Conservation (phyloP, 768 basidiomycete species). For the Rossbeevera mucosa region DNA sequence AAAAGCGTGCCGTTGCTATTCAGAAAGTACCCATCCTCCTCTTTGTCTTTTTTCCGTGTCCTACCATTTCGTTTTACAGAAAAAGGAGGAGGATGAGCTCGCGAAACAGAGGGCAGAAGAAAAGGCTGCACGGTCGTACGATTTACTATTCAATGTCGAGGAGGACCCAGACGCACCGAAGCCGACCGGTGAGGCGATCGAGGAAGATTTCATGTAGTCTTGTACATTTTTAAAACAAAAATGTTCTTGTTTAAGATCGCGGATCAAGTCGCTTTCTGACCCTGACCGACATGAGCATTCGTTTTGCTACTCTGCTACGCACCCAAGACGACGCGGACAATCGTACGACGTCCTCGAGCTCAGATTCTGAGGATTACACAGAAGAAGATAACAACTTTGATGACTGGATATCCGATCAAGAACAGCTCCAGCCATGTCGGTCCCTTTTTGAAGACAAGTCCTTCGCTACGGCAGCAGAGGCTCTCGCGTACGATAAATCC, state of each 20-base stretch:
- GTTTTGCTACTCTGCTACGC: constrained; percentile 17
- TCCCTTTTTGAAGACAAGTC: constrained; percentile 73
- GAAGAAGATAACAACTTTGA: constrained; percentile 66
- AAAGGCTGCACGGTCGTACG: constrained; percentile 85
- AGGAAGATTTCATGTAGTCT: constrained; percentile 81
- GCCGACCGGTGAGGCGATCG: constrained; percentile 68
- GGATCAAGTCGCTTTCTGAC: not conserved
- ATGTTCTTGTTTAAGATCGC: not conserved
- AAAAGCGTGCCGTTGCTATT: constrained; percentile 54
- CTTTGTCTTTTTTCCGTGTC: not conserved
- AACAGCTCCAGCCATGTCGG: constrained; percentile 46
- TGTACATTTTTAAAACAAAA: not conserved
- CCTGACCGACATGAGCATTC: constrained; percentile 26
- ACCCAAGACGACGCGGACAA: constrained; percentile 10
- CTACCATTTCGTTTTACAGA: constrained; percentile 38
- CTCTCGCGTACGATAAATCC: constrained; percentile 56
- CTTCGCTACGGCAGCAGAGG: constrained; percentile 56
- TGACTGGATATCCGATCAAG: constrained; percentile 76
- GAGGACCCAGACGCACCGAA: constrained; percentile 48
- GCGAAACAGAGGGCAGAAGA: constrained; percentile 75
- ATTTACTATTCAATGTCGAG: constrained; percentile 66
- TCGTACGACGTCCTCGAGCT: constrained; percentile 15
- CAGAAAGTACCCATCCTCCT: constrained; percentile 50
- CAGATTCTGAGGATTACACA: constrained; percentile 22
- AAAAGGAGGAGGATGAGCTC: constrained; percentile 73